Evolutionary conservation across 2,329 filamentous ascomycete species (phyloP).

Genomic region (Sclerotinia glacialis): DNA sequence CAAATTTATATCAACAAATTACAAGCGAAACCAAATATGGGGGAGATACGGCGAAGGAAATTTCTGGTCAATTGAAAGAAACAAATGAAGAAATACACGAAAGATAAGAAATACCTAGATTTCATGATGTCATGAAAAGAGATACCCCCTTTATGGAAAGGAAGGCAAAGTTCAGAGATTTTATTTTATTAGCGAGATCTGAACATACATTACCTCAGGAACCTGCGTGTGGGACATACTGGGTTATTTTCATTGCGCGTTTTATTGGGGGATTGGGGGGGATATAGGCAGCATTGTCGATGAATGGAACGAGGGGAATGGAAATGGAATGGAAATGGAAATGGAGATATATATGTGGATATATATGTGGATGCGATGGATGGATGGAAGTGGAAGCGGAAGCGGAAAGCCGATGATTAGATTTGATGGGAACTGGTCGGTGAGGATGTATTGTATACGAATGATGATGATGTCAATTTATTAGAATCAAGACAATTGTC

Average conservation of each 20-base stretch:
- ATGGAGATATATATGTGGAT: too few relatives aligned
- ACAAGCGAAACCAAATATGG: background rate
- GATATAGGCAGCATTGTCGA: too few relatives aligned
- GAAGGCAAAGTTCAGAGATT: constrained; percentile 20
- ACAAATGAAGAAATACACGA: constrained; percentile 2
- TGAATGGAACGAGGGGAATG: background rate
- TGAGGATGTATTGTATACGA: constrained; percentile 14
- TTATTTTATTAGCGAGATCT: constrained; percentile 18
- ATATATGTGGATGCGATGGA: background rate
- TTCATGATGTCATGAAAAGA: constrained; percentile 23
- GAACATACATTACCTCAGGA: background rate
- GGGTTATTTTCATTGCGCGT: constrained; percentile 2
- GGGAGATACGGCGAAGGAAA: background rate
- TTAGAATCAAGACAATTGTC: background rate
- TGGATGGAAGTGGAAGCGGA: background rate
- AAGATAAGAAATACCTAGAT: constrained; percentile 19
- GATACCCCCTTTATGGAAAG: constrained; percentile 23
- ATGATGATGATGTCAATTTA: constrained; percentile 11
- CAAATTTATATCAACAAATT: constrained; percentile 4
- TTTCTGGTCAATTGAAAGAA: constrained; percentile 2
- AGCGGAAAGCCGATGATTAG: background rate
- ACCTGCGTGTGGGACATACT: background rate
- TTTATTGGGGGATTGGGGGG: constrained; percentile 3
- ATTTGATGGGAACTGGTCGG: background rate
- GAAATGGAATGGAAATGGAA: background rate